phyloP scores from a whole-genome alignment of 179 eudicot genomes.

The Silene vulgaris region DNA sequence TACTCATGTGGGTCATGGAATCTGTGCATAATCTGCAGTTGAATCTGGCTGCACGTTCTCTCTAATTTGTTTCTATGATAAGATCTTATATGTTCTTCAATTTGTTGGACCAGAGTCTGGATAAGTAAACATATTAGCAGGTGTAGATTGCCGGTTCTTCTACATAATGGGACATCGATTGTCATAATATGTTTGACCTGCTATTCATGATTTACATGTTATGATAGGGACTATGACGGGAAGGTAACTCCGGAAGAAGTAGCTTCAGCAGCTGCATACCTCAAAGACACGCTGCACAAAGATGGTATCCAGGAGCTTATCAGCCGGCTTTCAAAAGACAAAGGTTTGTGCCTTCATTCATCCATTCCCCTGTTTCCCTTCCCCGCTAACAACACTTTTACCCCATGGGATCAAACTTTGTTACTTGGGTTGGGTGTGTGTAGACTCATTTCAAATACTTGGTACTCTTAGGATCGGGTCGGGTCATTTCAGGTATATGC shows the following conservation, averaged over 20 bases:
- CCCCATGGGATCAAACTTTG: background rate
- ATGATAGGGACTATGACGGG: slow-evolving; percentile 81
- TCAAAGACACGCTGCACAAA: slow-evolving; percentile 77
- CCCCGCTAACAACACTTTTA: no score
- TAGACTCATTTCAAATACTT: background rate
- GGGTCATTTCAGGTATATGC: background rate
- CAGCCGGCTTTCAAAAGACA: slow-evolving; percentile 83
- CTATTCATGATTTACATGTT: slow-evolving; percentile 16
- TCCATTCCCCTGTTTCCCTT: background rate
- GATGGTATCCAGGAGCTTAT: slow-evolving; percentile 93
- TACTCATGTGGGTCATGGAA: background rate
- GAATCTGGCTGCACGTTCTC: no score
- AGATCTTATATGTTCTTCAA: background rate
- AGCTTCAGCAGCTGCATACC: slow-evolving; percentile 82
- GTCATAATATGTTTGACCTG: background rate
- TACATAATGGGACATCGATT: background rate
- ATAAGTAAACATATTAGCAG: background rate
- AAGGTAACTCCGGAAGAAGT: slow-evolving; percentile 97
- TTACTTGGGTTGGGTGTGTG: background rate
- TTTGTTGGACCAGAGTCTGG: no score
- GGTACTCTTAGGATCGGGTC: background rate
- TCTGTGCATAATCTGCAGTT: background rate
- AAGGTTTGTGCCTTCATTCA: slow-evolving; percentile 39
- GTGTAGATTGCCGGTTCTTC: background rate
- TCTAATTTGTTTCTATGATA: background rate